Evolutionary conservation across 2,329 filamentous ascomycete species (phyloP), one percentile per base, ranked within the genome.

Genomic region (Ustulina deusta): DNA sequence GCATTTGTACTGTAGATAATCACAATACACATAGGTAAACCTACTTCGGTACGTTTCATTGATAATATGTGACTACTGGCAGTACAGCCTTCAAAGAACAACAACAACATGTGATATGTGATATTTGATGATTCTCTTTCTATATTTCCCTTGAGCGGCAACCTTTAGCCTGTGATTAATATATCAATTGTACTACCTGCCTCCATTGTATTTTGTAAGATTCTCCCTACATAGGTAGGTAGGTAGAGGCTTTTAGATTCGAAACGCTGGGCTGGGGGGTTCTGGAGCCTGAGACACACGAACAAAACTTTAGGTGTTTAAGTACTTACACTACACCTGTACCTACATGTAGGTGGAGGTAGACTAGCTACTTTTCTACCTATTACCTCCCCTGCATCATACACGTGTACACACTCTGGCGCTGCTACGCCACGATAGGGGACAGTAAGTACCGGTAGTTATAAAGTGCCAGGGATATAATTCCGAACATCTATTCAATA

Each of bases 221-320:
- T 15, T 11, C 9, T 40, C 3, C 3, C 17, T 3, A 15, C 10
- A 40, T 3, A 40, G 38, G 38, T 10, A 6, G 11, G 34, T 40
- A n/a, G n/a, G n/a, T n/a, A n/a, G 32, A 44, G 17, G 10, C 13
- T 44, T 48, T 40, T 44, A 48, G 61, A 68, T 61, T 69, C 61
- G 57, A 69, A 67, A 69, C 64, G 40, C 58, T 60, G 56, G 22
- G 9, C 44, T 42, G 34, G 54, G 22, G 54, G 7, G 6, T 27
- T 6, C 54, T 27, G 32, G 56, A 55, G 38, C 25, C 60, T 69
- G 67, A 69, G 61, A 69, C 67, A 59, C 48, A 51, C 25, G 52
- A 52, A 42, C 64, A 60, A 59, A 64, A 63, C 27, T 48, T 27
- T 48, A 25, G 25, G 27, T 6, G 20, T n/a, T n/a, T 34, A 29